Conservation (phyloP, 2,329 filamentous ascomycete genomes). For the Metarhizium anisopliae region DNA sequence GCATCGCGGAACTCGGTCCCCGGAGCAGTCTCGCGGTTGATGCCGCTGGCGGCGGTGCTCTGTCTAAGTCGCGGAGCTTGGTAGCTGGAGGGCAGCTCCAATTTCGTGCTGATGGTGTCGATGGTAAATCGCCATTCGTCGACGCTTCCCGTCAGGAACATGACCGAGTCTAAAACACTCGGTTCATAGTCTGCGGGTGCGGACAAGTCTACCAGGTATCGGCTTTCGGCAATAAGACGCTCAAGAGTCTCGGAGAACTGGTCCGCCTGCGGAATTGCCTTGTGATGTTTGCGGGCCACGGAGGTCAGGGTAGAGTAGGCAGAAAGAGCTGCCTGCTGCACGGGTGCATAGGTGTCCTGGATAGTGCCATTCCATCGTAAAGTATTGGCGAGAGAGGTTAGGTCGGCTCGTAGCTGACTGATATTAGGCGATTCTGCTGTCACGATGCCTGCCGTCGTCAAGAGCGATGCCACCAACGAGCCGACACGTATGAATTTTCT, state of each 20-base stretch:
- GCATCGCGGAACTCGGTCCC: conserved; percentile 7
- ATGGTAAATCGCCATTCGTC: conserved; percentile 7
- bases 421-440: no score
- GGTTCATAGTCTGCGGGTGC: not conserved
- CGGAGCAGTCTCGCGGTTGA: not conserved
- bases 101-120: conserved; percentile 1
- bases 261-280: not conserved
- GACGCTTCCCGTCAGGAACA: conserved; percentile 4
- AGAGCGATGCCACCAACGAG: no score
- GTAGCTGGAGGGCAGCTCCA: not conserved
- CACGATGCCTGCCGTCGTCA: no score
- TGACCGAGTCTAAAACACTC: not conserved
- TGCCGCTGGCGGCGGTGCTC: not conserved
- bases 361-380: not conserved
- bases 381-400: not conserved
- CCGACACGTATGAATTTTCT: no score
- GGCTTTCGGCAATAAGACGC: conserved; percentile 4
- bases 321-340: not conserved
- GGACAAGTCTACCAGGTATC: not conserved
- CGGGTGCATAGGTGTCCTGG: not conserved
- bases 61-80: not conserved
- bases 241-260: not conserved
- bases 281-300: not conserved
- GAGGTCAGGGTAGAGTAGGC: not conserved
- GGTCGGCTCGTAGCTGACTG: no score